Evolutionary conservation across 257 asterid genomes (phyloP).

Genomic region (Striga asiatica): DNA sequence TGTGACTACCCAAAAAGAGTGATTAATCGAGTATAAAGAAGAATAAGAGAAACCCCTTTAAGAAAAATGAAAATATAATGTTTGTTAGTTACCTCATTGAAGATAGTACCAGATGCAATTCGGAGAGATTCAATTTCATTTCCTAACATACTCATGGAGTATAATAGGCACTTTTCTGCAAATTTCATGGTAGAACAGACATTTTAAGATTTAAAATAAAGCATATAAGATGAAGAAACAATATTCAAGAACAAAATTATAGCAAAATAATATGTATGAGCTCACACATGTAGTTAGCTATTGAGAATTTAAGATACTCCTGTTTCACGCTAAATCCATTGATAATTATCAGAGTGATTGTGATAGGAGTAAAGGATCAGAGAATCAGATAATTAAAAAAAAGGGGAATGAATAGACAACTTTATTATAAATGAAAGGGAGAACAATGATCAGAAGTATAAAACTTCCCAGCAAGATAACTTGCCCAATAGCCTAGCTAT

Average conservation of each 20-base stretch:
- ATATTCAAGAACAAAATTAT: neutral
- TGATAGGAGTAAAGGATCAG: no score
- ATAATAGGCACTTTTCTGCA: slow-evolving; percentile 73
- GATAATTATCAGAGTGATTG: no score
- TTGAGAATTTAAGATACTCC: no score
- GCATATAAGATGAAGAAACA: neutral
- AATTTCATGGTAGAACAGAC: neutral
- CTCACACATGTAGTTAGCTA: slow-evolving; percentile 1
- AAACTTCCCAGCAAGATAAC: no score
- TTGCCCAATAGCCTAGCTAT: no score
- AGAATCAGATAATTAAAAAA: no score
- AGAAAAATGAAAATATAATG: neutral
- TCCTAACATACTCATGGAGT: slow-evolving; percentile 84
- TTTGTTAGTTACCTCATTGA: slow-evolving; percentile 55
- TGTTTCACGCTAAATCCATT: no score
- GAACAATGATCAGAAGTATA: no score
- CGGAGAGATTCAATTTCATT: slow-evolving; percentile 50
- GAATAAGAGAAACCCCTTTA: neutral
- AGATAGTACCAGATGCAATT: slow-evolving; percentile 91
- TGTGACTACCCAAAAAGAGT: neutral
- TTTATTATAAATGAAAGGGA: no score
- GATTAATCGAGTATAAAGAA: neutral
- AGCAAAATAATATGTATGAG: neutral
- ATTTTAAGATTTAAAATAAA: slow-evolving; percentile 8
- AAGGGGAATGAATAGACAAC: no score